A percentile compares a stretch with the other conserved stretches of the same genome.
phyloP scores from a whole-genome alignment of 257 asterid genomes.

The Solanum sparsipilum region DNA sequence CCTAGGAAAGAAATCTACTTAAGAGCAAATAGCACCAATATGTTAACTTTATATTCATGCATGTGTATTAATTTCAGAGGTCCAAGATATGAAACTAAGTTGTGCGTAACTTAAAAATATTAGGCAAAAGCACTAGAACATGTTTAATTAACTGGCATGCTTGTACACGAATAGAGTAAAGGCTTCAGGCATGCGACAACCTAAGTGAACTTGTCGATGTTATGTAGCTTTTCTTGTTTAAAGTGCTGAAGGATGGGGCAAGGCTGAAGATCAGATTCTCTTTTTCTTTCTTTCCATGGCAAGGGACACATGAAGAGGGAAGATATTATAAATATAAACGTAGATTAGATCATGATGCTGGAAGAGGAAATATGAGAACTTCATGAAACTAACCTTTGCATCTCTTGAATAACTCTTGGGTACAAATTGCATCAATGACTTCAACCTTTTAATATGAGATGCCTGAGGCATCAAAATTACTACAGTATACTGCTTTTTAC shows the following conservation, averaged over 20 bases:
- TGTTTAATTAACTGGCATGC: background rate
- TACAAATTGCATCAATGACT: conserved; percentile 32
- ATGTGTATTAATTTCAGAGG: background rate
- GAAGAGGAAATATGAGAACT: background rate
- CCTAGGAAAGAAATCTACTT: background rate
- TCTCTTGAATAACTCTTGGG: conserved; percentile 31
- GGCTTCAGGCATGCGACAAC: background rate
- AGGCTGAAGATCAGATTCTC: background rate
- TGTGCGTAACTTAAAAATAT: background rate
- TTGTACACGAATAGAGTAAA: background rate
- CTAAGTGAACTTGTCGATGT: background rate
- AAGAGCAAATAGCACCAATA: background rate
- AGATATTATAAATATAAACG: background rate
- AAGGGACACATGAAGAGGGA: background rate
- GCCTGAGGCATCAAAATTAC: conserved; percentile 94
- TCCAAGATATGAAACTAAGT: background rate
- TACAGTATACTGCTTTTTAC: conserved; percentile 78
- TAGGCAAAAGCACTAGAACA: background rate
- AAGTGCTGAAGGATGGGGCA: background rate
- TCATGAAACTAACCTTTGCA: conserved; percentile 49
- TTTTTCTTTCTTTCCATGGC: background rate
- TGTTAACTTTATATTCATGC: background rate
- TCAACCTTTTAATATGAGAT: conserved; percentile 40
- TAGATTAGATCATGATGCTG: background rate
- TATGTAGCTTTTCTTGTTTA: background rate